Evolutionary conservation across 768 basidiomycete species (phyloP).

Genomic region (Pleurotus giganteus): DNA sequence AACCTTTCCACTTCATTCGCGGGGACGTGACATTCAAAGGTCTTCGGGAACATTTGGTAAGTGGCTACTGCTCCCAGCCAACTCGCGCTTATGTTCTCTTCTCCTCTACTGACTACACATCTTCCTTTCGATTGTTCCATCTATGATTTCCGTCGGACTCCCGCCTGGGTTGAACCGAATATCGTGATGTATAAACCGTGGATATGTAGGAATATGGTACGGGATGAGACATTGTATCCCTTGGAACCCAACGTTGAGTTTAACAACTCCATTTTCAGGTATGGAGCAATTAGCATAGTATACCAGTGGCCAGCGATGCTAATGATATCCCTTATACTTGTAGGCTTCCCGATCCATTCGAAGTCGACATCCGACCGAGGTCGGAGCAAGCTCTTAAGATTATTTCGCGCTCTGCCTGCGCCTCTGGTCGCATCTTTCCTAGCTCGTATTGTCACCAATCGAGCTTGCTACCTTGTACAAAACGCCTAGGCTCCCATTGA

Average conservation of each 20-base stretch:
- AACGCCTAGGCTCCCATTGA: too few relatives aligned
- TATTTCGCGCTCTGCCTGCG: slow-evolving; percentile 36
- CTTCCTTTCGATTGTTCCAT: not conserved
- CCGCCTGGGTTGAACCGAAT: too few relatives aligned
- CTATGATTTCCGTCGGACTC: too few relatives aligned
- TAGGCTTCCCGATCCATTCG: slow-evolving; percentile 48
- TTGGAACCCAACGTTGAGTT: slow-evolving; percentile 50
- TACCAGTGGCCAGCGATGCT: too few relatives aligned
- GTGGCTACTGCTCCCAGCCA: too few relatives aligned
- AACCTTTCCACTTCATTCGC: too few relatives aligned
- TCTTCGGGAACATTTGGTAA: slow-evolving; percentile 16
- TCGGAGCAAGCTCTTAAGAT: slow-evolving; percentile 42
- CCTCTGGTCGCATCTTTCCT: too few relatives aligned
- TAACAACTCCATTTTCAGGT: slow-evolving; percentile 66
- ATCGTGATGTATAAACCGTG: not conserved
- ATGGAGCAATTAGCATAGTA: too few relatives aligned
- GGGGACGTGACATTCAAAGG: too few relatives aligned
- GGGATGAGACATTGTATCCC: slow-evolving; percentile 26
- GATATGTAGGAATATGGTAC: slow-evolving; percentile 27
- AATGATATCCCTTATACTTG: not conserved
- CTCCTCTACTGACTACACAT: not conserved
- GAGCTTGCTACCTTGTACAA: too few relatives aligned
- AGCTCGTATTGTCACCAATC: too few relatives aligned
- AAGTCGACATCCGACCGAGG: slow-evolving; percentile 48
- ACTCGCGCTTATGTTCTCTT: too few relatives aligned